phyloP scores from a whole-genome alignment of 768 basidiomycete species.

The Psilocybe sp. region DNA sequence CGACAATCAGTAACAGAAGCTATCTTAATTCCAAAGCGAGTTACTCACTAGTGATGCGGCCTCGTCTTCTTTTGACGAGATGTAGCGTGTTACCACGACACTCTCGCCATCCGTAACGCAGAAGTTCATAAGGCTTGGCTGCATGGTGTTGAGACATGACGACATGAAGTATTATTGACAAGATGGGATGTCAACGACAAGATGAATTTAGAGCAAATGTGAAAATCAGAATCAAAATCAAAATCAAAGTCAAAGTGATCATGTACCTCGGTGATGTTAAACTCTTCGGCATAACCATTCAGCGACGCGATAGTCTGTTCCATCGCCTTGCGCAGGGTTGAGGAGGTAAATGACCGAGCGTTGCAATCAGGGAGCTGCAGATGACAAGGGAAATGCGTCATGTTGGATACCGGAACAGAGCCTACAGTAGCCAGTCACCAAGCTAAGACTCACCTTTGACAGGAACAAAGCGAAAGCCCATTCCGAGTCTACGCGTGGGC shows the following conservation, averaged over 20 bases:
- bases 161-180: background rate
- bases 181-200: no score
- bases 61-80: constrained; percentile 87
- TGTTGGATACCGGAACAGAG: no score
- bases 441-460: constrained; percentile 54
- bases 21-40: constrained; percentile 9
- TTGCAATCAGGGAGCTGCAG: constrained; percentile 75
- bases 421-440: no score
- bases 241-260: constrained; percentile 2
- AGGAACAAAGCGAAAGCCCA: constrained; percentile 95
- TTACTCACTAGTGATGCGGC: constrained; percentile 76
- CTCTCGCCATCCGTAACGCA: constrained; percentile 95
- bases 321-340: constrained; percentile 80
- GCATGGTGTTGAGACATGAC: constrained; percentile 3
- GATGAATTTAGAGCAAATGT: no score
- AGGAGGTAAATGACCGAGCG: constrained; percentile 70
- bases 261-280: constrained; percentile 66
- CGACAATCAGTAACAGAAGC: constrained; percentile 2
- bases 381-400: background rate
- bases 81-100: constrained; percentile 92
- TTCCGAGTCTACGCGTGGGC: constrained; percentile 72
- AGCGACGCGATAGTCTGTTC: constrained; percentile 79
- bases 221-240: background rate
- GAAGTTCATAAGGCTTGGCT: constrained; percentile 94
- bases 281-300: constrained; percentile 73